Conservation (phyloP, 1,139 yeast genomes). For the Yamadazyma sp. region DNA sequence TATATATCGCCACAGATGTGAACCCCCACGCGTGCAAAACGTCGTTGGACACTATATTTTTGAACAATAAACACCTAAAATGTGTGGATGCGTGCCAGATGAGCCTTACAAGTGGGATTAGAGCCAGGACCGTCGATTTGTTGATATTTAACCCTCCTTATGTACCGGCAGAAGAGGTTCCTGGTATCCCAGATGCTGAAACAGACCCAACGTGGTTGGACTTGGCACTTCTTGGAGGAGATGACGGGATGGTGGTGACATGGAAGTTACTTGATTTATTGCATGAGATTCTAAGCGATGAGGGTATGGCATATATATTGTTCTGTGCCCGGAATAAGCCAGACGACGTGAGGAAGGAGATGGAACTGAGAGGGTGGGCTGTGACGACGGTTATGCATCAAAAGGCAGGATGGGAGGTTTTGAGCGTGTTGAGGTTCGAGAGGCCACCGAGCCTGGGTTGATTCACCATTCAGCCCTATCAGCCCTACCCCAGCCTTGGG, state of each 20-base stretch:
- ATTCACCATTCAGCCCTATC: too few species aligned
- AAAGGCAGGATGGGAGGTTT: slow-evolving; percentile 96
- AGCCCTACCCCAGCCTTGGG: too few species aligned
- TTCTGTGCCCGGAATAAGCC: slow-evolving; percentile 92
- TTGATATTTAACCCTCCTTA: slow-evolving; percentile 93
- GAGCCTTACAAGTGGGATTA: slow-evolving; percentile 53
- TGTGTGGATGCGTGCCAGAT: slow-evolving; percentile 58
- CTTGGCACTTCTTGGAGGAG: slow-evolving; percentile 85
- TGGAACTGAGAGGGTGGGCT: slow-evolving; percentile 57
- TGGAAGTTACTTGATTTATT: slow-evolving; percentile 56
- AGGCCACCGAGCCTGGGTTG: too few species aligned
- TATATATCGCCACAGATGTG: slow-evolving; percentile 71
- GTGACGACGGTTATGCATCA: slow-evolving; percentile 54
- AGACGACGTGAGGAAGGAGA: slow-evolving; percentile 47
- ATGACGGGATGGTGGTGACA: slow-evolving; percentile 86
- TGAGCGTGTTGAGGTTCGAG: slow-evolving; percentile 62
- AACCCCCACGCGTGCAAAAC: slow-evolving; percentile 74
- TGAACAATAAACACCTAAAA: slow-evolving; percentile 29
- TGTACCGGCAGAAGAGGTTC: slow-evolving; percentile 78
- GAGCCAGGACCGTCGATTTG: slow-evolving; percentile 56
- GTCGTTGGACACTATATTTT: slow-evolving; percentile 48
- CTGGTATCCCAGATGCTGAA: slow-evolving; percentile 52
- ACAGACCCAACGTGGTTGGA: slow-evolving; percentile 73
- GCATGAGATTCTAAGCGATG: slow-evolving; percentile 42
- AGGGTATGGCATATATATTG: slow-evolving; percentile 77